Percentiles rank a stretch among this genome's conserved stretches.
Conservation (phyloP, 2,329 filamentous ascomycete genomes). For the Teratosphaeria viscida region DNA sequence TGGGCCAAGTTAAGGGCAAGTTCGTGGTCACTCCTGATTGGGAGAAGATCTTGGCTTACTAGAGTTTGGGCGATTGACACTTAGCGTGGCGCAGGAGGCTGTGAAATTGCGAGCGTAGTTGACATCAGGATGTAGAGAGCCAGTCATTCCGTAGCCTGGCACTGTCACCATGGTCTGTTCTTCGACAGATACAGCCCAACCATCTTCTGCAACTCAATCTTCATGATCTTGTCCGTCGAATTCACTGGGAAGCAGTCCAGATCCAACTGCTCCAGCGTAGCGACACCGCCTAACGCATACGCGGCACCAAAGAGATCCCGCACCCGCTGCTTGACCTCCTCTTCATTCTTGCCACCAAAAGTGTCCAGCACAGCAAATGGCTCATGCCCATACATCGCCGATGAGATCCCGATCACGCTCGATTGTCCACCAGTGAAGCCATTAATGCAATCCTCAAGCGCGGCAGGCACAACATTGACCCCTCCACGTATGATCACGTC, state of each 20-base stretch:
- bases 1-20: slow-evolving; percentile 54
- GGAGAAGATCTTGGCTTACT: slow-evolving; percentile 33
- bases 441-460: slow-evolving; percentile 15
- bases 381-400: slow-evolving; percentile 10
- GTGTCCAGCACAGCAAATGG: slow-evolving; percentile 12
- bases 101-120: neutral
- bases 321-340: slow-evolving; percentile 11
- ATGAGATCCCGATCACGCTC: slow-evolving; percentile 9
- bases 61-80: neutral
- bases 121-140: neutral
- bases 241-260: slow-evolving; percentile 14
- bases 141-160: neutral
- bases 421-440: slow-evolving; percentile 8
- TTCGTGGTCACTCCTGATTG: slow-evolving; percentile 55
- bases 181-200: neutral
- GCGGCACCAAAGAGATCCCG: slow-evolving; percentile 12
- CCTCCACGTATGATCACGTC: slow-evolving; percentile 16
- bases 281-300: slow-evolving; percentile 11
- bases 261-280: slow-evolving; percentile 11
- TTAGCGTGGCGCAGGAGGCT: neutral
- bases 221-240: slow-evolving; percentile 17
- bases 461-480: slow-evolving; percentile 9
- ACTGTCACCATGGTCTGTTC: neutral
- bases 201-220: slow-evolving; percentile 8
- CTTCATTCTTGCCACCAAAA: slow-evolving; percentile 8